Conservation (phyloP, 1,284 basidiomycete genomes). For the Leccinum griseonigrum region DNA sequence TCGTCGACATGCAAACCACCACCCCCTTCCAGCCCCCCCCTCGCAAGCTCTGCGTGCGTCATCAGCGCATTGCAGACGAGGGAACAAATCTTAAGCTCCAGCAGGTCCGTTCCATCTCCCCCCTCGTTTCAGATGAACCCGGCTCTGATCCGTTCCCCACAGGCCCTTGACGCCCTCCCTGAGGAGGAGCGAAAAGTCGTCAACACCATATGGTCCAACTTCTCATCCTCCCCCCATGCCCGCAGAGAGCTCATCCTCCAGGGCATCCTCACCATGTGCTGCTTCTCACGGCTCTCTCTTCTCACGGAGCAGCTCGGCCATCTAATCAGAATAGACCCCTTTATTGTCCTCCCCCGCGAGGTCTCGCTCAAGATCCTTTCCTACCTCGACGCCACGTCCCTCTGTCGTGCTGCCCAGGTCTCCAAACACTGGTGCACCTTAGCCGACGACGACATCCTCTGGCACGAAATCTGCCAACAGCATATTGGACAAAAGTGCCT, state of each 20-base stretch:
- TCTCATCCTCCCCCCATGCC: slow-evolving; percentile 91
- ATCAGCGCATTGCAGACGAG: slow-evolving; percentile 98
- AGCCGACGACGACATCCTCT: slow-evolving; percentile 95
- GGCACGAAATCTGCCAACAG: slow-evolving; percentile 97
- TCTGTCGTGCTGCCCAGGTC: slow-evolving; percentile 96
- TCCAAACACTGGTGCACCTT: slow-evolving; percentile 83
- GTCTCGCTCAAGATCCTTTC: slow-evolving; percentile 88
- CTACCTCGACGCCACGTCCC: slow-evolving; percentile 92
- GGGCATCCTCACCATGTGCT: slow-evolving; percentile 99
- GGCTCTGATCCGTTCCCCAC: slow-evolving; percentile 5
- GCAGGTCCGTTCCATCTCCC: slow-evolving; percentile 52
- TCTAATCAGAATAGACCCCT: slow-evolving; percentile 95
- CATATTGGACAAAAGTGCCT: slow-evolving; percentile 97
- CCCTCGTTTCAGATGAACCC: neutral
- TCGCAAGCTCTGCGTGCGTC: slow-evolving; percentile 83
- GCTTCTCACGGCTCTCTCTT: slow-evolving; percentile 97
- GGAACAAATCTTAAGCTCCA: slow-evolving; percentile 92
- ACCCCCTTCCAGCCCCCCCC: slow-evolving; percentile 34
- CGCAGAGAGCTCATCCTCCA: slow-evolving; percentile 93
- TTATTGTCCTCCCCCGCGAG: slow-evolving; percentile 88
- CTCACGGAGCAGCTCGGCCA: slow-evolving; percentile 89
- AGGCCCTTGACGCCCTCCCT: slow-evolving; percentile 94
- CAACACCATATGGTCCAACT: slow-evolving; percentile 94
- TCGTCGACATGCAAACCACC: slow-evolving; percentile 1
- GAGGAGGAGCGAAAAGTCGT: slow-evolving; percentile 87